Evolutionary conservation across 202 grass and related monocot genomes (phyloP).

Genomic region (Schoenoplectus tabernaemontani): DNA sequence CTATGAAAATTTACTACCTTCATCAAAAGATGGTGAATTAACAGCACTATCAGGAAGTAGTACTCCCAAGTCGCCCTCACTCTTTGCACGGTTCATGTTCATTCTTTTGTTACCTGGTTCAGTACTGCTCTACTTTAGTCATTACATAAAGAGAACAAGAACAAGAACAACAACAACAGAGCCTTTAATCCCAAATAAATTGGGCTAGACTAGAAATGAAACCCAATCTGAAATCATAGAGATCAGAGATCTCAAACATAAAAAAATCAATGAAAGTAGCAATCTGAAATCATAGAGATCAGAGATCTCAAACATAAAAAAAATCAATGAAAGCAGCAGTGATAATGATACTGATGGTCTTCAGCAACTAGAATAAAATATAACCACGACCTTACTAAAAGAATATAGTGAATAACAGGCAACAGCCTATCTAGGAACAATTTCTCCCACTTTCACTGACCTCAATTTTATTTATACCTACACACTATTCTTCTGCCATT

Average conservation of each 20-base stretch:
- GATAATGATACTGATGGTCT: too few relatives aligned
- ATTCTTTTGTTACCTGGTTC: conserved; percentile 14
- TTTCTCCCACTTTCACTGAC: neutral
- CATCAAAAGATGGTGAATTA: conserved; percentile 55
- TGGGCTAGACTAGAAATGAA: too few relatives aligned
- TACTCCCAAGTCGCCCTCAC: conserved; percentile 62
- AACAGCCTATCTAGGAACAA: neutral
- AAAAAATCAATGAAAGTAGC: too few relatives aligned
- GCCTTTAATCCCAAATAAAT: too few relatives aligned
- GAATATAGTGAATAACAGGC: neutral
- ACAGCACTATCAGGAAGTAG: conserved; percentile 47
- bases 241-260: too few relatives aligned
- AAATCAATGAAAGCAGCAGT: too few relatives aligned
- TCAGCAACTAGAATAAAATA: too few relatives aligned
- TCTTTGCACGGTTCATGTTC: conserved; percentile 57
- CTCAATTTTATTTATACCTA: neutral
- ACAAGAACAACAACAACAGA: too few relatives aligned
- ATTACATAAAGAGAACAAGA: neutral
- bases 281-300: too few relatives aligned
- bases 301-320: too few relatives aligned
- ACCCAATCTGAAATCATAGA: too few relatives aligned
- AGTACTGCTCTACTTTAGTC: neutral
- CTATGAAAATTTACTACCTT: conserved; percentile 13
- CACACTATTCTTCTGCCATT: neutral
- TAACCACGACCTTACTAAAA: neutral